Evolutionary conservation across 1,284 basidiomycete genomes (phyloP), one percentile per base, ranked within the genome.

Genomic region (Apiotrichum sp.): DNA sequence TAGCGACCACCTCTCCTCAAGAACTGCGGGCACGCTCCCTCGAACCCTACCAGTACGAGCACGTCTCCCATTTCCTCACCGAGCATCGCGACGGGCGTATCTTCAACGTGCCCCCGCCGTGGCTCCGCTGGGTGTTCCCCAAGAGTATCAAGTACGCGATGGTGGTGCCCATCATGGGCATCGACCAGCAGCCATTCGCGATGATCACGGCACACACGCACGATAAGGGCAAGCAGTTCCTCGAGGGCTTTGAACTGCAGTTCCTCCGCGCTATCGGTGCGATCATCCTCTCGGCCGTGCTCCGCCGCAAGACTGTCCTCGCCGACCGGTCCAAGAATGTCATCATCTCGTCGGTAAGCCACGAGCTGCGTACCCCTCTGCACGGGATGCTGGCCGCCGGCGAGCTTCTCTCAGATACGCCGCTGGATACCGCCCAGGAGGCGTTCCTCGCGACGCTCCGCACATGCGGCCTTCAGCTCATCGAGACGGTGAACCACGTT

Each of bases 121-220:
- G 85, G 66, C 84, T 93, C 65, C 80, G 87, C 55, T 82, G 86
- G 7, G 86, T 92, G 69, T 79, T 93, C 64, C 89, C 89, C 0
- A 80, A 82, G 1, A 83, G 83, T 53, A 85, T 92, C 62, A 86
- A 91, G 65, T 93, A 90, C 75, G 88, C 88, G 8, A 80, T 95
- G 65, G 88, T 84, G 52, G 89, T 95, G 16, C 93, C 93, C 1
- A 88, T 97, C 49, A 93, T 90, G 74, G 93, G 93, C 61, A 85
- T 96, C 53, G 90, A 96, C 77, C 89, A 92, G 75, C 85, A 87
- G 54, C 92, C 93, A 0, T 97, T 97, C 67, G 91, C 91, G 2
- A 74, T 98, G 65, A 80, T 98, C 40, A 93, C 90, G 66, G 91
- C 90, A 4, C 96, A 93, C 75, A 87, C 86, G 0, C 84, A 84